These are phyloP conservation scores for Leccinum pellstonianum DNA, from an alignment of 768 basidiomycete genomes.

Conservation along the genomic window DNA sequence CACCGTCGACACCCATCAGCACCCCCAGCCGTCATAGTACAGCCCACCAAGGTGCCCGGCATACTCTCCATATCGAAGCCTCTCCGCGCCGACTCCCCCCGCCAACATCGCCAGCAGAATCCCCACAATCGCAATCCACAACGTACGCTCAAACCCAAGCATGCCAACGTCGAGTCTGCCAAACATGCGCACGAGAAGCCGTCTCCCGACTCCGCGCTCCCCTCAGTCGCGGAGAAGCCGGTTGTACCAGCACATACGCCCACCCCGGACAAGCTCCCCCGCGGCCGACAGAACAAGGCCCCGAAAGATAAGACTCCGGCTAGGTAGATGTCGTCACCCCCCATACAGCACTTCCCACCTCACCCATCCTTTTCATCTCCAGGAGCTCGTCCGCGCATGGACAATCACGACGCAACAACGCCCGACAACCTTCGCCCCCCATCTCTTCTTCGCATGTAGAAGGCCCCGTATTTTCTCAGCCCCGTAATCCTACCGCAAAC, in stretches of 20 bases:
- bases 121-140: constrained; percentile 35
- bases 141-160: constrained; percentile 39
- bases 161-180: constrained; percentile 1
- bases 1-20: constrained; percentile 73
- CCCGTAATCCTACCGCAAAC: constrained; percentile 37
- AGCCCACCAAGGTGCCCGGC: constrained; percentile 72
- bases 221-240: constrained; percentile 32
- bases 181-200: constrained; percentile 20
- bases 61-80: constrained; percentile 70
- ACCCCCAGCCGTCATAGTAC: constrained; percentile 62
- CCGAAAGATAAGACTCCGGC: constrained; percentile 42
- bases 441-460: constrained; percentile 67
- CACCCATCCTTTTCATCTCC: not conserved
- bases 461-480: constrained; percentile 35
- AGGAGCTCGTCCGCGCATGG: constrained; percentile 49
- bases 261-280: constrained; percentile 29
- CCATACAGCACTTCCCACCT: not conserved
- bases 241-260: constrained; percentile 14
- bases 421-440: constrained; percentile 65
- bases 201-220: constrained; percentile 31
- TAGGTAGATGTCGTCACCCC: constrained; percentile 36
- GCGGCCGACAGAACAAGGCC: constrained; percentile 38
- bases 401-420: constrained; percentile 48
- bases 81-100: constrained; percentile 31
- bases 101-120: constrained; percentile 36